Conservation (phyloP, 306 rosid genomes). For the Fragaria iinumae region DNA sequence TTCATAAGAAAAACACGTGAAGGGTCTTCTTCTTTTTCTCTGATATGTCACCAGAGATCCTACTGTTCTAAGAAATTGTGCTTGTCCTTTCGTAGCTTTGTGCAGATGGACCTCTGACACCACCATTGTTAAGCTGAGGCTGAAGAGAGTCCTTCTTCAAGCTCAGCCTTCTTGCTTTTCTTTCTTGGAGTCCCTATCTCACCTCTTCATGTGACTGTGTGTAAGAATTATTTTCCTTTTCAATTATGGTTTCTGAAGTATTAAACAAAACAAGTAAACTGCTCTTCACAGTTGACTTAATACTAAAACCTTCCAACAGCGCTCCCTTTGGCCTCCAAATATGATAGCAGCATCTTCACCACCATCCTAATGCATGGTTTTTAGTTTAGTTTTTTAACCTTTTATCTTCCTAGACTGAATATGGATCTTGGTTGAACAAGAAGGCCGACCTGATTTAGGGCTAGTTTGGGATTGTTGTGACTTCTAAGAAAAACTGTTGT, state of each 20-base stretch:
- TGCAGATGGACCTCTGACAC: conserved; percentile 23
- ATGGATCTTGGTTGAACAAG: neutral
- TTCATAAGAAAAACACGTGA: neutral
- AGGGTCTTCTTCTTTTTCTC: conserved; percentile 5
- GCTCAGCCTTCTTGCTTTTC: conserved; percentile 11
- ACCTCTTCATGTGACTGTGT: neutral
- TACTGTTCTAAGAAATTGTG: neutral
- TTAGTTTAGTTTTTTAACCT: neutral
- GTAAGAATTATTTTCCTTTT: neutral
- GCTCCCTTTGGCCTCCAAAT: neutral
- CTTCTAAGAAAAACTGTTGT: no score
- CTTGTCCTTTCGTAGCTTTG: conserved; percentile 20
- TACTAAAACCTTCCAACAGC: neutral
- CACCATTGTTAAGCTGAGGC: conserved; percentile 4
- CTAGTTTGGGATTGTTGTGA: no score
- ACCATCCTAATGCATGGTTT: neutral
- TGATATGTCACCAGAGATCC: conserved; percentile 6
- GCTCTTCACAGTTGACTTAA: neutral
- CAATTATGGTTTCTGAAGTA: neutral
- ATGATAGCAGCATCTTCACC: neutral
- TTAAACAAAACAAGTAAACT: neutral
- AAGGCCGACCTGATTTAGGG: no score
- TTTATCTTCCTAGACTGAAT: neutral
- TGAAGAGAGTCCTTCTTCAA: neutral
- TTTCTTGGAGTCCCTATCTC: neutral